A percentile compares a stretch with the other conserved stretches of the same genome.
Evolutionary conservation across 371 early-diverging fungal genomes (phyloP).

Genomic region (Entomophthora muscae): DNA sequence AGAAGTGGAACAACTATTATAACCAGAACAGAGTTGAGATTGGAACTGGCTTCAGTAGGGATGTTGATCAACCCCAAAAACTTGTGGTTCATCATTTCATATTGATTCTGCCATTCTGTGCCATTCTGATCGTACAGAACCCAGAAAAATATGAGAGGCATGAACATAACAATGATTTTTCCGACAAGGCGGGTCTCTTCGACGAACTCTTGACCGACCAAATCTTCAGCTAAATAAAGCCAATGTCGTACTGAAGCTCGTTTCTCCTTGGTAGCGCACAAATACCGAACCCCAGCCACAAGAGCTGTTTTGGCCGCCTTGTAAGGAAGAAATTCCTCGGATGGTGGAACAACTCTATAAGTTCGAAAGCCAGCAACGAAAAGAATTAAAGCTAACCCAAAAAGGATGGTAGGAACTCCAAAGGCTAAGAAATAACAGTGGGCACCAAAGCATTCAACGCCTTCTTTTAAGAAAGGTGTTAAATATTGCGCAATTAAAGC

Average conservation of each 20-base stretch:
- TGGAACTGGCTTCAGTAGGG: slow-evolving; percentile 11
- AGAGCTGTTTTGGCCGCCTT: slow-evolving; percentile 14
- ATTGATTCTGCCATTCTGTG: slow-evolving; percentile 26
- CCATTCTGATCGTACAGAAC: slow-evolving; percentile 34
- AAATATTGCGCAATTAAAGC: slow-evolving; percentile 3
- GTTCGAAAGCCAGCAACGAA: slow-evolving; percentile 24
- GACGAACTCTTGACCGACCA: slow-evolving; percentile 19
- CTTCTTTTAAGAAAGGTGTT: neutral
- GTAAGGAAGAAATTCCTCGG: slow-evolving; percentile 27
- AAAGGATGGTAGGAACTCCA: slow-evolving; percentile 3
- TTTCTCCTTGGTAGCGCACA: slow-evolving; percentile 13
- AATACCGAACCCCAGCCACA: slow-evolving; percentile 9
- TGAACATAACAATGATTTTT: slow-evolving; percentile 19
- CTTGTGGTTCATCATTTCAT: slow-evolving; percentile 22
- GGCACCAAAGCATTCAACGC: neutral
- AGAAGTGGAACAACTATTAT: slow-evolving; percentile 36
- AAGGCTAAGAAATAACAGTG: slow-evolving; percentile 5
- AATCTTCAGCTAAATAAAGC: slow-evolving; percentile 17
- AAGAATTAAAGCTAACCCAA: slow-evolving; percentile 17
- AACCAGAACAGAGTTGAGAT: slow-evolving; percentile 24
- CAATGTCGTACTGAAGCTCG: slow-evolving; percentile 15
- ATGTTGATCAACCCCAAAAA: slow-evolving; percentile 13
- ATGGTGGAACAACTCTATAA: slow-evolving; percentile 35
- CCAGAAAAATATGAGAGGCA: slow-evolving; percentile 32
- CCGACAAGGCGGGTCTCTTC: slow-evolving; percentile 24